Evolutionary conservation across 371 early-diverging fungal species (phyloP), one percentile per base, ranked within the genome.

Genomic region (Cladochytrium tenue): DNA sequence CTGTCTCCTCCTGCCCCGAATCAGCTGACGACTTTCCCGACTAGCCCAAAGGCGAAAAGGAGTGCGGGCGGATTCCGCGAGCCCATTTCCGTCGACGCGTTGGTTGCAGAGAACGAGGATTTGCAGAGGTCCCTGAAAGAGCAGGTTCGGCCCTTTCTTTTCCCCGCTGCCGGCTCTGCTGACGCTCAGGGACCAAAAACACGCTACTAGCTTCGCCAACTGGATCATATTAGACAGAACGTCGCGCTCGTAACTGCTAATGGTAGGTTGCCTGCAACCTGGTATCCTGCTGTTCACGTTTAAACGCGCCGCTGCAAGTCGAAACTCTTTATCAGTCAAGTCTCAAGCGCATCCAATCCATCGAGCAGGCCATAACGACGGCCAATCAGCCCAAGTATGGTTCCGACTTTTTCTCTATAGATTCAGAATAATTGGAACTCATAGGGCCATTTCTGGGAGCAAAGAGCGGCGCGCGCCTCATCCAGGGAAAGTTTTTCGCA

Each of bases 61-160:
- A n/a, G n/a, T n/a, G n/a, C n/a, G n/a, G n/a, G n/a, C n/a, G n/a
- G n/a, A n/a, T n/a, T n/a, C n/a, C n/a, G n/a, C n/a, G 43, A 20
- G 20, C 43, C 7, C 13, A 43, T 7, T 7, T 20, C 43, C 7
- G 52, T 61, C 31, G 62, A 61, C 4, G 26, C n/a, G 3, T 20
- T 61, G 52, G 23, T 61, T 23, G 52, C 32, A 4, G 62, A 61
- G 52, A 61, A 61, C 20, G 62, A 61, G 50, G 62, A 61, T 27
- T 31, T 61, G 51, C 50, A 61, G 30, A 43, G 52, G 52, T 61
- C 43, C 32, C 43, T 61, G 28, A 61, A 61, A 31, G 62, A 61
- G 30, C 62, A 61, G 52, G 62, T 51, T 17, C 43, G 60, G 36
- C 32, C 33, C 23, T 17, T 60, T 60, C 43, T n/a, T n/a, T n/a